Percentiles rank a stretch among this genome's conserved stretches.
Conservation (phyloP, 169 alveolate genomes). For the Plasmodium yoelii region DNA sequence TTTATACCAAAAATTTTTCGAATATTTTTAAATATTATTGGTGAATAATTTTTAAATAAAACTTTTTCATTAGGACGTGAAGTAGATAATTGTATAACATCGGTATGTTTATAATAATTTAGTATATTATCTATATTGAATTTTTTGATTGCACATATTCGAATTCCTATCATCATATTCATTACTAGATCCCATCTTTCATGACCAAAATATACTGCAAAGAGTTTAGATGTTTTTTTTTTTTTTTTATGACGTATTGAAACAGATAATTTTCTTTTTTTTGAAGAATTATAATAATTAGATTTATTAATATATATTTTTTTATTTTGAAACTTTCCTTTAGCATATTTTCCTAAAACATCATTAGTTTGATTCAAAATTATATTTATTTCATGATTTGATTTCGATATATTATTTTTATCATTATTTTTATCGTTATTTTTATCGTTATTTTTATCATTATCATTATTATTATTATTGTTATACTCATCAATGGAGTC, state of each 20-base stretch:
- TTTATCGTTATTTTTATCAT: too few species aligned
- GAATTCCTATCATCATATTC: slow-evolving; percentile 93
- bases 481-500: slow-evolving; percentile 34
- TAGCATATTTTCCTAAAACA: slow-evolving; percentile 26
- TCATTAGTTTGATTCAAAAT: slow-evolving; percentile 32
- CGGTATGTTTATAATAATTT: slow-evolving; percentile 35
- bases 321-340: slow-evolving; percentile 13
- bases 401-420: background rate
- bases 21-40: slow-evolving; percentile 95
- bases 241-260: slow-evolving; percentile 45
- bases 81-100: slow-evolving; percentile 36
- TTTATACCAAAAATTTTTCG: slow-evolving; percentile 92
- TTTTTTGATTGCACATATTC: slow-evolving; percentile 85
- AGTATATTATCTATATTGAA: slow-evolving; percentile 6
- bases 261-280: slow-evolving; percentile 55
- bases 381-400: slow-evolving; percentile 9
- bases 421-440: too few species aligned
- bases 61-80: slow-evolving; percentile 63
- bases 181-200: slow-evolving; percentile 93
- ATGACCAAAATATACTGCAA: slow-evolving; percentile 92
- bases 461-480: background rate
- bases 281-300: slow-evolving; percentile 14
- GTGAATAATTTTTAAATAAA: slow-evolving; percentile 95
- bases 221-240: slow-evolving; percentile 19
- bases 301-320: slow-evolving; percentile 53